These are phyloP conservation scores for Cryptococcus amylolentus DNA, from an alignment of 1,284 basidiomycete genomes.

Conservation along the genomic window DNA sequence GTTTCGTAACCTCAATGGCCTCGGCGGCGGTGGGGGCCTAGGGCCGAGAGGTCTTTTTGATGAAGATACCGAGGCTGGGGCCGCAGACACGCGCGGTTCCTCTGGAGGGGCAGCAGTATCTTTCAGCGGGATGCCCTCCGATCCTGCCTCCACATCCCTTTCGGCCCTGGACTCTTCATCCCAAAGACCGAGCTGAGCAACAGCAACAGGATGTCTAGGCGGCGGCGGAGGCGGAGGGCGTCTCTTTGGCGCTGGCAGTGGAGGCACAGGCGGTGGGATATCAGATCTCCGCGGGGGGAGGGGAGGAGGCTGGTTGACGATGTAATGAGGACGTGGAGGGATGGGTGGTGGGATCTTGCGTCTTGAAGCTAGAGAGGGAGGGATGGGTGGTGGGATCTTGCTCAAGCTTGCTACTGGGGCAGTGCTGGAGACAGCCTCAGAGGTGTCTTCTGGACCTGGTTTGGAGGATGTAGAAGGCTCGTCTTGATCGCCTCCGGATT, in stretches of 20 bases:
- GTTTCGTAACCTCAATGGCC: background rate
- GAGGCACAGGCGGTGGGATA: background rate
- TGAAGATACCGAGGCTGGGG: background rate
- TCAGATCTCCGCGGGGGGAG: background rate
- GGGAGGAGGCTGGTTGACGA: background rate
- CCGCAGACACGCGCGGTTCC: background rate
- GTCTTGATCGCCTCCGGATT: conserved; percentile 7
- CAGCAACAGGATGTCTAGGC: background rate
- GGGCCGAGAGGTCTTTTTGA: conserved; percentile 1
- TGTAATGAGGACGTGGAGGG: conserved; percentile 1
- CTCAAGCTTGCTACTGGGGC: background rate
- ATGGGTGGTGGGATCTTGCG: background rate
- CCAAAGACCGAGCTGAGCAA: background rate
- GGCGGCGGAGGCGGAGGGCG: conserved; percentile 11
- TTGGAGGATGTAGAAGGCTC: background rate
- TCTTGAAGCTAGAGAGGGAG: conserved; percentile 6
- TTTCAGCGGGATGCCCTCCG: conserved; percentile 2
- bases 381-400: conserved; percentile 22
- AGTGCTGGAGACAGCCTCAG: background rate
- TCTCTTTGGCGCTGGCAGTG: conserved; percentile 1
- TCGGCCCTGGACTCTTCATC: background rate
- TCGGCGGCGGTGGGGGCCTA: background rate
- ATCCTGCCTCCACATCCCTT: background rate
- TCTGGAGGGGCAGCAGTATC: no score
- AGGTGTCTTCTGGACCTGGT: conserved; percentile 19